A percentile compares a stretch with the other conserved stretches of the same genome.
These are phyloP conservation scores for Abrus precatorius DNA, from an alignment of 306 rosid species.

Conservation along the genomic window DNA sequence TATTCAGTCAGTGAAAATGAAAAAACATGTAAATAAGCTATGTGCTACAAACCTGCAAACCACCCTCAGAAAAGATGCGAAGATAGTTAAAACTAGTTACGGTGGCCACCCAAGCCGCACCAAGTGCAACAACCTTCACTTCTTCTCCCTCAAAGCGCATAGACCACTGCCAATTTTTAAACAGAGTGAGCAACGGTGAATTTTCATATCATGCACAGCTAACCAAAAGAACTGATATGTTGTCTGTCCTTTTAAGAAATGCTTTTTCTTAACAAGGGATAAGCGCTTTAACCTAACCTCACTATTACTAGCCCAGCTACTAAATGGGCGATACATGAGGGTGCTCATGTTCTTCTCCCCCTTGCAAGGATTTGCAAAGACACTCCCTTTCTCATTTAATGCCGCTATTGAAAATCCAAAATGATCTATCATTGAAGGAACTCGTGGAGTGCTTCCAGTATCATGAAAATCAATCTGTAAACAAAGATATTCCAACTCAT, in stretches of 20 bases:
- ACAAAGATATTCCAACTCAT: constrained; percentile 42
- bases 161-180: constrained; percentile 76
- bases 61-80: constrained; percentile 89
- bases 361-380: constrained; percentile 94
- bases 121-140: constrained; percentile 90
- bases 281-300: constrained; percentile 69
- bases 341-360: constrained; percentile 95
- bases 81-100: constrained; percentile 86
- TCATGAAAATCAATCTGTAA: constrained; percentile 95
- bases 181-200: constrained; percentile 50
- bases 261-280: neutral
- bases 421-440: constrained; percentile 97
- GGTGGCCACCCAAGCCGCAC: constrained; percentile 92
- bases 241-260: neutral
- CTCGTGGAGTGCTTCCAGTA: constrained; percentile 86
- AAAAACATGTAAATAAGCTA: constrained; percentile 12
- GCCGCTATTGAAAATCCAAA: constrained; percentile 99
- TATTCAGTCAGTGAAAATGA: constrained; percentile 16
- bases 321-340: constrained; percentile 95
- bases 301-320: constrained; percentile 92
- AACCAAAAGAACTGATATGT: constrained; percentile 9
- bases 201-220: constrained; percentile 24
- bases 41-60: constrained; percentile 83
- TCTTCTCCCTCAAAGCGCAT: constrained; percentile 98
- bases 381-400: constrained; percentile 79